Base-by-base conservation (phyloP, 148 eudicot genomes). In the Hydrangea macrophylla region DNA sequence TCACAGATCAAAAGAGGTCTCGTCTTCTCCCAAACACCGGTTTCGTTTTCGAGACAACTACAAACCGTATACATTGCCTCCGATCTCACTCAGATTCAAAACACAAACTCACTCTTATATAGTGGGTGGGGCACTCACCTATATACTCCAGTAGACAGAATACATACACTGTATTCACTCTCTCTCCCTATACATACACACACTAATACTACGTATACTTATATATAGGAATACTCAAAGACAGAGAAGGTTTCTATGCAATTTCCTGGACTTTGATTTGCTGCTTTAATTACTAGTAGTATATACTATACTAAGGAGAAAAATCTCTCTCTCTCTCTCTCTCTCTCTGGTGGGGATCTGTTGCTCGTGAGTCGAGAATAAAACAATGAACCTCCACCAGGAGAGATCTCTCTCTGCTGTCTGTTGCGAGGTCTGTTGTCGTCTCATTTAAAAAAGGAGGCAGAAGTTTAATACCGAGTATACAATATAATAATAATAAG, bases 381-480 rank as follows among this genome's bases (percentile, higher is more conserved):
- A 0, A 51, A 23, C 22, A 51, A 22, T 13, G 45, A 6, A 77
- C 65, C 73, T 64, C 7, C 53, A 25, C 62, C 40, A 39, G 69
- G 6, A 76, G 58, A 63, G 81, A 74, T 70, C 75, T 74, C 50
- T 35, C 39, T n/a, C n/a, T n/a, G n/a, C n/a, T n/a, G n/a, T n/a
- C n/a, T n/a, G n/a, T n/a, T n/a, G n/a, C n/a, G n/a, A n/a, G n/a
- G n/a, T n/a, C n/a, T n/a, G n/a, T n/a, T n/a, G n/a, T n/a, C n/a
- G n/a, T n/a, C n/a, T n/a, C n/a, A n/a, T n/a, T n/a, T n/a, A n/a
- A n/a, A n/a, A n/a, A n/a, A n/a, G n/a, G n/a, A n/a, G n/a, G n/a
- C n/a, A n/a, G n/a, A n/a, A n/a, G n/a, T n/a, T n/a, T n/a, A n/a
- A n/a, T n/a, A n/a, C n/a, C n/a, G n/a, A n/a, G n/a, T n/a, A n/a